Base-by-base conservation (phyloP, 169 alveolate species). In the Plasmodium inui region DNA sequence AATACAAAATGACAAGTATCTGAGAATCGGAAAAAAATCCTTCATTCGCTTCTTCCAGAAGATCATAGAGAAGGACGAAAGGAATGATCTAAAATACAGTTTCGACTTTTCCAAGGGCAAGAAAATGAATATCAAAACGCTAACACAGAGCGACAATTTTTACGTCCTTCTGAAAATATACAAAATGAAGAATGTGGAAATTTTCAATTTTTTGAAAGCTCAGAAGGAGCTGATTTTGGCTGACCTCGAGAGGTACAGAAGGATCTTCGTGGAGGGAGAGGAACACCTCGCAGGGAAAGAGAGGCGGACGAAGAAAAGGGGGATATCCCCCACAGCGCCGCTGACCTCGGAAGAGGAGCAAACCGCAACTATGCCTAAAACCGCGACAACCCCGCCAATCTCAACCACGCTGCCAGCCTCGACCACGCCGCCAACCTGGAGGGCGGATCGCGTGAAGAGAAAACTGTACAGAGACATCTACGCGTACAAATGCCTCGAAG, bases 141-240 rank as follows among this genome's bases (percentile, higher is more conserved):
- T 91, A 91, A 82, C 85, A 19, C 80, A 91, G 44, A 82, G 85
- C 72, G 95, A 91, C 37, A 82, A 91, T 91, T 91, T 91, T 82
- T 82, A 80, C 61, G 57, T 91, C 39, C 74, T 91, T 39, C 83
- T 91, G 61, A 91, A 81, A 71, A 44, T 91, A 19, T 91, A 82
- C 76, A 91, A 73, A 91, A 91, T 91, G 95, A 91, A 91, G 44
- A 91, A 91, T 81, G 46, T 10, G 6, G 95, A 91, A 28, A 91
- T 91, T 26, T 91, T 81, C 84, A 70, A 81, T 57, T 91, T 91
- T 82, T 91, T 91, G 67, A 91, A 91, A 81, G 22, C 57, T 50
- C 95, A 91, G 76, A 70, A 81, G 76, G 76, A 44, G 22, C 34
- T 91, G 12, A 81, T 91, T 50, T 30, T 81, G 12, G 84, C 2